Conservation (phyloP, 2,329 filamentous ascomycete species). For the Sporothrix pallida region DNA sequence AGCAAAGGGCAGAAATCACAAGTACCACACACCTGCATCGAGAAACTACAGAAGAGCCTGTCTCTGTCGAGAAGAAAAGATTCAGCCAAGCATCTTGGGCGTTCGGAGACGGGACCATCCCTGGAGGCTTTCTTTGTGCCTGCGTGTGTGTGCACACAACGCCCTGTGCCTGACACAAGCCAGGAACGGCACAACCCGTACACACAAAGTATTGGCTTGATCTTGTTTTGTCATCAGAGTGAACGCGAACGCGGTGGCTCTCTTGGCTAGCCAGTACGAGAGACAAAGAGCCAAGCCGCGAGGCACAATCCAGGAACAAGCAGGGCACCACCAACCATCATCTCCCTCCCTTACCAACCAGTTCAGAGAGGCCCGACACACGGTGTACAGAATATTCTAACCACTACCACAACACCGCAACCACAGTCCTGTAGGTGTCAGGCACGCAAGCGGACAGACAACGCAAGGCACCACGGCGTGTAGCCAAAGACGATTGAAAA, state of each 20-base stretch:
- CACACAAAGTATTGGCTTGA: background rate
- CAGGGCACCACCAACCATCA: background rate
- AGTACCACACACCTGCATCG: background rate
- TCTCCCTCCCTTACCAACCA: background rate
- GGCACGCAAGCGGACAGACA: conserved; percentile 1
- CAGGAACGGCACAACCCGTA: conserved; percentile 7
- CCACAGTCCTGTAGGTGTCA: background rate
- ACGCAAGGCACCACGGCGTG: conserved; percentile 8
- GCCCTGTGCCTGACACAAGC: background rate
- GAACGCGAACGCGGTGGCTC: background rate
- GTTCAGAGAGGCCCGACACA: background rate
- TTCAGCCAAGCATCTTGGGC: background rate
- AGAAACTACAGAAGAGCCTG: background rate
- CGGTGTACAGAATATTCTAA: background rate
- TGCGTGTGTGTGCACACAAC: background rate
- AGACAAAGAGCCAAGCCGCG: conserved; percentile 7
- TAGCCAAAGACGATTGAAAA: background rate
- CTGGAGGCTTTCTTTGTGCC: background rate
- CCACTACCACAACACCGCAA: conserved; percentile 8
- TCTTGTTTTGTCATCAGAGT: background rate
- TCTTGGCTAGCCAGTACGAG: background rate
- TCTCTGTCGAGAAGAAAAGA: background rate
- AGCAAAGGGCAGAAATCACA: background rate
- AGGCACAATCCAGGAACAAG: conserved; percentile 19
- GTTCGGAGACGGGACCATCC: background rate